Evolutionary conservation across 140 eudicot species (phyloP), one percentile per base, ranked within the genome.

Genomic region (Flaveria floridana): DNA sequence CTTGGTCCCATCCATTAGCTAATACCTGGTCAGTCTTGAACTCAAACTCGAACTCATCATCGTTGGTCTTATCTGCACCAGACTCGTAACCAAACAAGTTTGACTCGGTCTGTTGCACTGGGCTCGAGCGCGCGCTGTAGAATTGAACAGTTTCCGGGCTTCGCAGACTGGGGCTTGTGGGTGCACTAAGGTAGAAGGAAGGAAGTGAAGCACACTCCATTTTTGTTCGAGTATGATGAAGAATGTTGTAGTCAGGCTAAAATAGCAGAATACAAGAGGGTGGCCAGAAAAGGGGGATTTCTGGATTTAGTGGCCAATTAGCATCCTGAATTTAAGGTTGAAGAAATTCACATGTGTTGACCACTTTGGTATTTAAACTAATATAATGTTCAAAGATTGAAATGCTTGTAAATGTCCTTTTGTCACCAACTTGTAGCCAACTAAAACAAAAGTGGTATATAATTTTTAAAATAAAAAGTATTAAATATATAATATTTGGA

Each of bases 251-350:
- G 51, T 19, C 44, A 25, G 78, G 82, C 15, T 71, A 64, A 59
- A 62, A 80, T 51, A 63, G 15, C 13, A 70, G 56, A 70, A 68
- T 20, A 52, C 12, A 61, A 72, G 8, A 34, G 41, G 50, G 67
- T 39, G 68, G 82, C 73, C 34, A 69, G 55, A 65, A 74, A 73
- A 68, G 44, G 55, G 56, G 80, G 76, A 48, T 55, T 75, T 79
- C 74, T 42, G 80, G 81, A 81, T 30, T 72, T 75, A 70, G 77
- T 78, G 79, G 61, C 15, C 58, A 59, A 65, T 56, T 79, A 18
- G 75, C 68, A 8, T 76, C 79, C 87, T 70, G 75, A 77, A 80
- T 82, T 85, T 82, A 82, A 73, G 89, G 89, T 70, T 79, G 64
- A 20, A 70, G 52, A 47, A 34, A 67, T 78, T 79, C 89, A 76